Conservation (phyloP, 106 monocot species). For the Allium cepa region DNA sequence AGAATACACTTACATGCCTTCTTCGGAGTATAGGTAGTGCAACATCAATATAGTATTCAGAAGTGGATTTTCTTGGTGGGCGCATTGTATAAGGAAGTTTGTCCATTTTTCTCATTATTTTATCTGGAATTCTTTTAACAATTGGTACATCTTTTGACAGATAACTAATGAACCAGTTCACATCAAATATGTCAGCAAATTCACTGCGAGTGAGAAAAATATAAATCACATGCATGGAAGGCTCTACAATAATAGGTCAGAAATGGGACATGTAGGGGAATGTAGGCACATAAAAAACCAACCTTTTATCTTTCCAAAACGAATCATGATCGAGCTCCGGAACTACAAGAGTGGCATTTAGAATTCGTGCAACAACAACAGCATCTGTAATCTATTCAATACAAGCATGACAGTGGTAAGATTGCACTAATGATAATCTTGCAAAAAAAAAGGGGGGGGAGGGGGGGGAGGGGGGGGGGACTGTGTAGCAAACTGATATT, state of each 20-base stretch:
- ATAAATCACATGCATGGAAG: not conserved
- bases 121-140: slow-evolving; percentile 70
- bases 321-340: slow-evolving; percentile 91
- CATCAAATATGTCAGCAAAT: slow-evolving; percentile 80
- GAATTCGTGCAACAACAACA: slow-evolving; percentile 83
- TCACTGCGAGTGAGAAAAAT: slow-evolving; percentile 39
- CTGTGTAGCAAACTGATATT: too few species aligned
- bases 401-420: not conserved
- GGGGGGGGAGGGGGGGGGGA: too few species aligned
- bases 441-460: too few species aligned
- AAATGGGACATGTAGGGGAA: too few species aligned
- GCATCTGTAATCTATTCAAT: slow-evolving; percentile 75
- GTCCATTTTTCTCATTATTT: slow-evolving; percentile 77
- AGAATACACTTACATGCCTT: slow-evolving; percentile 58
- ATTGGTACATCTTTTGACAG: slow-evolving; percentile 75
- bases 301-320: slow-evolving; percentile 99
- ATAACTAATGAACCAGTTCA: slow-evolving; percentile 71
- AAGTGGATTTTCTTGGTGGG: slow-evolving; percentile 64
- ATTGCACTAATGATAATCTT: too few species aligned
- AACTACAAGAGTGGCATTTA: slow-evolving; percentile 93
- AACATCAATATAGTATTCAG: slow-evolving; percentile 69
- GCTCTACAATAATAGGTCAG: too few species aligned
- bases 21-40: slow-evolving; percentile 71
- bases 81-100: slow-evolving; percentile 95
- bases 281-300: not conserved